phyloP scores from a whole-genome alignment of 2,329 filamentous ascomycete species.

The Colletotrichum agaves region DNA sequence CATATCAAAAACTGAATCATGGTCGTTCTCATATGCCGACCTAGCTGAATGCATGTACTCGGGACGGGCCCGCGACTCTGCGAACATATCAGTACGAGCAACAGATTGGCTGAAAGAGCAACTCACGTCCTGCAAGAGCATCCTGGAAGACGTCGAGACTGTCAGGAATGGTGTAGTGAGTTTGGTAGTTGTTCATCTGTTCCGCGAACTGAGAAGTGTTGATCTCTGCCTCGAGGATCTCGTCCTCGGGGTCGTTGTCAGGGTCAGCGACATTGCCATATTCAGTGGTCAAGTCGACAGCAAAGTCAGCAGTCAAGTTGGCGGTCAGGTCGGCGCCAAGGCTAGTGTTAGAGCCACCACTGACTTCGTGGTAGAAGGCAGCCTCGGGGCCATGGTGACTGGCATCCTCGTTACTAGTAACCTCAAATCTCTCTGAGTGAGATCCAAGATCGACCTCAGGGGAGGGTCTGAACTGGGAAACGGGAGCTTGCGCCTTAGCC shows the following conservation, averaged over 20 bases:
- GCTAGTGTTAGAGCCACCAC: background rate
- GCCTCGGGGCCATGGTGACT: no score
- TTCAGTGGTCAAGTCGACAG: background rate
- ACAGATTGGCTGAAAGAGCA: background rate
- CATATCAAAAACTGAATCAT: slow-evolving; percentile 14
- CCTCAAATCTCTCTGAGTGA: slow-evolving; percentile 16
- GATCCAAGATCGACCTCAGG: slow-evolving; percentile 2
- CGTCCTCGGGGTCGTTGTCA: background rate
- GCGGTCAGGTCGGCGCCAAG: no score
- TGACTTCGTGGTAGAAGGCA: no score
- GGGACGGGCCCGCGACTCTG: background rate
- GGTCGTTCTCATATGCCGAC: slow-evolving; percentile 14
- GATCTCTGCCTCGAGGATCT: slow-evolving; percentile 4
- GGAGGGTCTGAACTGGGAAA: background rate
- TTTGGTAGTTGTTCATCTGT: background rate
- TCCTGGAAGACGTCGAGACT: slow-evolving; percentile 24
- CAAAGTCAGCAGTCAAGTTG: no score
- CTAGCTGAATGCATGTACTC: slow-evolving; percentile 22
- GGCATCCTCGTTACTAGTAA: slow-evolving; percentile 5
- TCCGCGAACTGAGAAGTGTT: slow-evolving; percentile 2
- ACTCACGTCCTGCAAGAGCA: background rate
- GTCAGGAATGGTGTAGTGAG: background rate
- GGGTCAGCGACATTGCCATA: background rate
- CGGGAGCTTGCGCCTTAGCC: background rate
- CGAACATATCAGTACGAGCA: background rate